Conservation (phyloP, 805 yeast species). For the Zygoascus bituminiphila region DNA sequence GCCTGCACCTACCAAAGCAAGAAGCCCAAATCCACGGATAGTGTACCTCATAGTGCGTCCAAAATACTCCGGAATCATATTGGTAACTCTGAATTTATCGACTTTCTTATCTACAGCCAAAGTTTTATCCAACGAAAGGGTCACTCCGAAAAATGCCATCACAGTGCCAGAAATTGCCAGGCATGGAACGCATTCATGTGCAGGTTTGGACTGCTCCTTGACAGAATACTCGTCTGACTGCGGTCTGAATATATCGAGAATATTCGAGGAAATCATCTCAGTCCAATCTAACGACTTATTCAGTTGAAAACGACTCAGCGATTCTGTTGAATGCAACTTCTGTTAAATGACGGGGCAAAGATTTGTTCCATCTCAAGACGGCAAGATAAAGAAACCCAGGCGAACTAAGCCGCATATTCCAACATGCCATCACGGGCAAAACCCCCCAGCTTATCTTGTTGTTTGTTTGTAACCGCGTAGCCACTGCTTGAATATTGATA, state of each 20-base stretch:
- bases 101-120: conserved; percentile 1
- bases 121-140: conserved; percentile 3
- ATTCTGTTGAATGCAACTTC: too few relatives aligned
- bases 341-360: too few relatives aligned
- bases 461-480: too few relatives aligned
- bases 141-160: conserved; percentile 22
- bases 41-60: background rate
- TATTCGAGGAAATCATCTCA: conserved; percentile 16
- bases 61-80: conserved; percentile 2
- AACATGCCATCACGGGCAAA: too few relatives aligned
- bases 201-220: conserved; percentile 27
- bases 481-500: too few relatives aligned
- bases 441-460: too few relatives aligned
- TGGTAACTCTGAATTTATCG: background rate
- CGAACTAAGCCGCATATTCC: too few relatives aligned
- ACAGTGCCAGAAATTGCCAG: conserved; percentile 55
- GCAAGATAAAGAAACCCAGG: too few relatives aligned
- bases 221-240: conserved; percentile 22
- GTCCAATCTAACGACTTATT: too few relatives aligned
- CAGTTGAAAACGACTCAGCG: too few relatives aligned
- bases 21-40: background rate
- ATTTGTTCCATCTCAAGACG: too few relatives aligned
- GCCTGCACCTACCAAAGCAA: conserved; percentile 4
- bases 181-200: conserved; percentile 49
- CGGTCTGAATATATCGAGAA: conserved; percentile 20